These are phyloP conservation scores for Paramecium caudatum DNA, from an alignment of 73 alveolate genomes.

Conservation along the genomic window DNA sequence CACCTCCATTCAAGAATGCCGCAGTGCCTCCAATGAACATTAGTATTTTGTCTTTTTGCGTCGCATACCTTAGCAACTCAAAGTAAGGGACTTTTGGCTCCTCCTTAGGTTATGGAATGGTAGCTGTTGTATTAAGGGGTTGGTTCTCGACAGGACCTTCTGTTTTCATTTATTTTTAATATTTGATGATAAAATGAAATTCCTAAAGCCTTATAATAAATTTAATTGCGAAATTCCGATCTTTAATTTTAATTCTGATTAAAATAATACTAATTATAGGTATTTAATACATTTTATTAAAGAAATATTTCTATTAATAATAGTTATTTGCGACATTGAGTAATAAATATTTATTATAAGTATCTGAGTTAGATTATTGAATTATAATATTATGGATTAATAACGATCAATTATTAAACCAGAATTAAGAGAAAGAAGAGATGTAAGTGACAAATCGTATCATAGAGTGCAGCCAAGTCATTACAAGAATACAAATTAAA, in stretches of 20 bases:
- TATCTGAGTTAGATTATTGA: too few species aligned
- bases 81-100: constrained; percentile 72
- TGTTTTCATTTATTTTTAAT: constrained; percentile 38
- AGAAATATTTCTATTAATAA: too few species aligned
- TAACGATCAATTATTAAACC: constrained; percentile 5
- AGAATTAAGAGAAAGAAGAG: constrained; percentile 21
- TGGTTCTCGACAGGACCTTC: not conserved
- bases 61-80: constrained; percentile 72
- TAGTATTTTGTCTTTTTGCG: constrained; percentile 75
- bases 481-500: constrained; percentile 2
- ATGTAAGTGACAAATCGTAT: not conserved
- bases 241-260: not conserved
- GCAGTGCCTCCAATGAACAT: constrained; percentile 77
- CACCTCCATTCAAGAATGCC: constrained; percentile 78
- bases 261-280: not conserved
- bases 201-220: constrained; percentile 1
- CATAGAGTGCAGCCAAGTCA: not conserved
- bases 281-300: not conserved
- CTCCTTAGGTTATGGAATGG: not conserved
- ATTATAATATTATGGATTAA: too few species aligned
- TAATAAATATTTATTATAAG: too few species aligned
- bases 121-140: not conserved
- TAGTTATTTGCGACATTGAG: too few species aligned
- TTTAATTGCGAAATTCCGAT: not conserved
- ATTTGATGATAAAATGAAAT: constrained; percentile 25